phyloP scores from a whole-genome alignment of 345 rosid genomes.

The Boechera retrofracta region DNA sequence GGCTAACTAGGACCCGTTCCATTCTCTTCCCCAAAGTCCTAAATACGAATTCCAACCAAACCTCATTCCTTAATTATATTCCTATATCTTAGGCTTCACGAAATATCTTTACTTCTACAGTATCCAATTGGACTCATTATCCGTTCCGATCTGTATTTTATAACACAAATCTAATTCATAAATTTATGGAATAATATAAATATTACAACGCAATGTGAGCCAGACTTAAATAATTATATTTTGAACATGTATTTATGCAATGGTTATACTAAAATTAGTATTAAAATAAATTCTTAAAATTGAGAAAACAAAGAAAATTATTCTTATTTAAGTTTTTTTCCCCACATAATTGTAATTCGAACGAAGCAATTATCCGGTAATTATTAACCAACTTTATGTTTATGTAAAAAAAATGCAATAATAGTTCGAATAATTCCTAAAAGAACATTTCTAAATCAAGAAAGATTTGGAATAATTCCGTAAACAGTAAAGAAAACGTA shows the following conservation, averaged over 20 bases:
- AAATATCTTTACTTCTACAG: not conserved
- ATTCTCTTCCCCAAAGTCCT: slow-evolving; percentile 35
- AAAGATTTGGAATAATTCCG: slow-evolving; percentile 23
- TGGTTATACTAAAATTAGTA: not conserved
- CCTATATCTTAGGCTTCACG: not conserved
- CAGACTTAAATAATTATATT: too few species aligned
- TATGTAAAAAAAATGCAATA: not conserved
- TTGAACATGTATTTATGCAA: not conserved
- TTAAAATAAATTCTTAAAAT: too few species aligned
- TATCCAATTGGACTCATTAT: not conserved
- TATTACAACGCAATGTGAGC: too few species aligned
- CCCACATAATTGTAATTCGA: too few species aligned
- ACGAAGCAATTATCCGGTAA: not conserved
- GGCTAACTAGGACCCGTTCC: slow-evolving; percentile 33
- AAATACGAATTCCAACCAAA: slow-evolving; percentile 40
- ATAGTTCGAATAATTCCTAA: not conserved
- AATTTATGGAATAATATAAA: too few species aligned
- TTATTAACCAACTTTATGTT: not conserved
- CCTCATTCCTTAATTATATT: not conserved
- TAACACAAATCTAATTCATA: not conserved
- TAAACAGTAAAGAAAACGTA: slow-evolving; percentile 4
- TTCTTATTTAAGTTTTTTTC: too few species aligned
- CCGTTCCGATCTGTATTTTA: not conserved
- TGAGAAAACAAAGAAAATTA: too few species aligned
- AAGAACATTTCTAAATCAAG: not conserved